Conservation (phyloP, 2,329 filamentous ascomycete species). For the Bipolaris zeicola region DNA sequence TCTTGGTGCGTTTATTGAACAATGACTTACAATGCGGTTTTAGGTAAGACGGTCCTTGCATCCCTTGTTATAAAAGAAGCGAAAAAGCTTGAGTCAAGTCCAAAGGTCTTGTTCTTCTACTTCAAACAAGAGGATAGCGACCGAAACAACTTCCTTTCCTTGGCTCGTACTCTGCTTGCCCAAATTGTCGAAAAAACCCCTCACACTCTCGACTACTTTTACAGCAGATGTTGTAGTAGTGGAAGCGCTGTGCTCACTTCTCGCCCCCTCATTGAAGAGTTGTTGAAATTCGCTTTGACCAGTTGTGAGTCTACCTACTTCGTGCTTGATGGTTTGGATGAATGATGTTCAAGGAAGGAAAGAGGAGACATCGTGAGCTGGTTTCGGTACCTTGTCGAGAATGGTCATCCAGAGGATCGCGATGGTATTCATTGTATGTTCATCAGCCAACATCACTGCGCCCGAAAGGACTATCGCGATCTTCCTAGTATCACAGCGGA, state of each 20-base stretch:
- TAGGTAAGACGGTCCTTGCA: conserved; percentile 53
- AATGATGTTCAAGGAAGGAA: conserved; percentile 41
- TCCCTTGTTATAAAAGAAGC: conserved; percentile 48
- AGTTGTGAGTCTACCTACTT: conserved; percentile 41
- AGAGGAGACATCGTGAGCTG: conserved; percentile 37
- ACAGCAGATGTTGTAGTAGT: conserved; percentile 33
- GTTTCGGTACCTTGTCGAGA: conserved; percentile 29
- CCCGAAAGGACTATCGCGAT: conserved; percentile 18
- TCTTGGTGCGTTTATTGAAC: neutral
- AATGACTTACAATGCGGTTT: neutral
- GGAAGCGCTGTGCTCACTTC: conserved; percentile 35
- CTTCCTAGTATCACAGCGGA: conserved; percentile 14
- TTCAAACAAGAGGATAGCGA: conserved; percentile 44
- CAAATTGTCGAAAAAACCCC: conserved; percentile 40
- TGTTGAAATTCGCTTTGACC: conserved; percentile 44
- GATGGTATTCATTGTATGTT: conserved; percentile 27
- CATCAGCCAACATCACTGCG: conserved; percentile 21
- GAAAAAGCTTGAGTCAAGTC: conserved; percentile 26
- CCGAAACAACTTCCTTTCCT: conserved; percentile 33
- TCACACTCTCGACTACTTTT: conserved; percentile 38
- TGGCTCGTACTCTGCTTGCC: conserved; percentile 42
- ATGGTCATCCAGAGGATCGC: conserved; percentile 18
- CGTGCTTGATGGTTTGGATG: conserved; percentile 56
- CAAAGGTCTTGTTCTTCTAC: conserved; percentile 48
- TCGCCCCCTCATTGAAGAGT: conserved; percentile 25